Conservation (phyloP, 148 eudicot genomes). For the Drosera capensis region DNA sequence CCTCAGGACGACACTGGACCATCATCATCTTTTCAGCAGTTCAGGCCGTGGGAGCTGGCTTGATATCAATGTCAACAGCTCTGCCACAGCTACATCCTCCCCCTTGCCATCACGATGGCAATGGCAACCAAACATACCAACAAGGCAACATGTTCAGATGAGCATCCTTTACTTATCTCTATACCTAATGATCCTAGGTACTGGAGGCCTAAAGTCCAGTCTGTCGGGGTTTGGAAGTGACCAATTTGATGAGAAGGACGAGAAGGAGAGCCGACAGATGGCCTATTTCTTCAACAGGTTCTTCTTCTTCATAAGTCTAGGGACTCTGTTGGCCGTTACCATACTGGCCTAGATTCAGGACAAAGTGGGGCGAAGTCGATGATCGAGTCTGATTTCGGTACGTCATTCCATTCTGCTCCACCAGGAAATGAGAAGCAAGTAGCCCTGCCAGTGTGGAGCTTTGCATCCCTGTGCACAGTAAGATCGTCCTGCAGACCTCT, state of each 20-base stretch:
- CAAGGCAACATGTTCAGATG: conserved; percentile 46
- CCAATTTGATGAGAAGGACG: conserved; percentile 55
- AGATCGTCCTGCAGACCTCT: conserved; percentile 75
- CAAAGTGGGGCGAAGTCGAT: conserved; percentile 60
- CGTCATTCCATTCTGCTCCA: too few species aligned
- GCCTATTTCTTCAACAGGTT: conserved; percentile 79
- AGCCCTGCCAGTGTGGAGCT: conserved; percentile 97
- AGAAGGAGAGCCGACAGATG: conserved; percentile 62
- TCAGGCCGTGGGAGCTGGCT: conserved; percentile 49
- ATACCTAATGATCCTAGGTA: conserved; percentile 44
- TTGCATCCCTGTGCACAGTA: conserved; percentile 95
- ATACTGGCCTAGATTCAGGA: conserved; percentile 79
- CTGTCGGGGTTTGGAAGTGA: conserved; percentile 64
- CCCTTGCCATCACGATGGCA: conserved; percentile 21
- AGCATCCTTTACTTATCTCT: conserved; percentile 25
- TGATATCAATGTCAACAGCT: conserved; percentile 49
- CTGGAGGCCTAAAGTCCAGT: conserved; percentile 62
- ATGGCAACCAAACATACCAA: conserved; percentile 21
- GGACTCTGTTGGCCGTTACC: conserved; percentile 69
- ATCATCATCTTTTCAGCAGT: conserved; percentile 48
- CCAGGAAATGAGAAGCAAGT: conserved; percentile 88
- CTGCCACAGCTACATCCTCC: conserved; percentile 57
- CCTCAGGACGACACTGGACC: conserved; percentile 71
- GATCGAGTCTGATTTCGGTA: too few species aligned
- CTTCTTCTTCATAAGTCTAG: conserved; percentile 79